Percentiles rank a stretch among this genome's conserved stretches.
Evolutionary conservation across 192 early-diverging fungal species (phyloP).

Genomic region (Rhizophagus sp.): DNA sequence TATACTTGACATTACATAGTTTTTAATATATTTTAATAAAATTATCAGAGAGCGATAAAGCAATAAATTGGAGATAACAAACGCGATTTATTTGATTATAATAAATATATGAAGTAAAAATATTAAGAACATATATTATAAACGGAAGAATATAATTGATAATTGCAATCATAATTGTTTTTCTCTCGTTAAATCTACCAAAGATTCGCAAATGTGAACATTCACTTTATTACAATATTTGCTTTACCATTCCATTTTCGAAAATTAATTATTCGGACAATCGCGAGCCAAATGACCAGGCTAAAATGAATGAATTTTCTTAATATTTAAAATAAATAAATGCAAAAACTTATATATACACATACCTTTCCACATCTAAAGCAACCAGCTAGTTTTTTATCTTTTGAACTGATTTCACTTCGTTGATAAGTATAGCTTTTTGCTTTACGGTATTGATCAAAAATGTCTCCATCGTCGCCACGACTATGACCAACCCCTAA

Average conservation of each 20-base stretch:
- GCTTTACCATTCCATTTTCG: neutral
- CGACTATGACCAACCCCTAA: constrained; percentile 26
- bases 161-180: neutral
- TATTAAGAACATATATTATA: neutral
- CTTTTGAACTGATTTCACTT: constrained; percentile 24
- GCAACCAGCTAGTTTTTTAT: constrained; percentile 28
- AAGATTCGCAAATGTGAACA: neutral
- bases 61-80: no score
- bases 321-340: neutral
- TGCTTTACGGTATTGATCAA: constrained; percentile 32
- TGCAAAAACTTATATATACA: neutral
- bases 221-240: neutral
- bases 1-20: no score
- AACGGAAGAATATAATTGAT: neutral
- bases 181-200: no score
- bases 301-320: neutral
- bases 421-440: constrained; percentile 34
- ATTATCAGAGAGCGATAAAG: no score
- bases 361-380: constrained; percentile 31
- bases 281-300: neutral
- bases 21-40: no score
- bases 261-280: neutral
- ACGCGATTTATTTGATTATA: no score
- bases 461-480: constrained; percentile 26
- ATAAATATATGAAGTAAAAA: no score